Evolutionary conservation across 768 basidiomycete species (phyloP).

Genomic region (Cystobasidium onofrii): DNA sequence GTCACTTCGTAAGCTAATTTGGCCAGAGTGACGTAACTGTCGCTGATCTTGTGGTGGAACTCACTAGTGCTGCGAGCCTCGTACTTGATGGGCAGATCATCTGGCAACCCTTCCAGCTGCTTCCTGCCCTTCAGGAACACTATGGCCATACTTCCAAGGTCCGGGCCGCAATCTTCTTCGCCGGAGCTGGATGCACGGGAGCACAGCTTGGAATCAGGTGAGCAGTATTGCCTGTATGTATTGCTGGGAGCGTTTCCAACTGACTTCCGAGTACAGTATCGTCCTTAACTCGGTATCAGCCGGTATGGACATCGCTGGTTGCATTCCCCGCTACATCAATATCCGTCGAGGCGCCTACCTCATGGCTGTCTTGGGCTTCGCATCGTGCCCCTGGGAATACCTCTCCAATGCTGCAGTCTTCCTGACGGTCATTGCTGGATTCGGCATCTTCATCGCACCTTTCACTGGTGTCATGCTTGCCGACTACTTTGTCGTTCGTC

Average conservation of each 20-base stretch:
- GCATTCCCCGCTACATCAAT: conserved; percentile 56
- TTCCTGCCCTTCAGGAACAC: conserved; percentile 37
- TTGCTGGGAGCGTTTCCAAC: background rate
- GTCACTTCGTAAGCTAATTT: conserved; percentile 32
- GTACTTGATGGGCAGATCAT: conserved; percentile 7
- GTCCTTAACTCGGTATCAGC: conserved; percentile 36
- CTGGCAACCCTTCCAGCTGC: conserved; percentile 31
- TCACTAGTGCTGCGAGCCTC: background rate
- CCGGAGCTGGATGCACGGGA: conserved; percentile 26
- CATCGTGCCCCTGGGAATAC: conserved; percentile 47
- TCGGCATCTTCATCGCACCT: conserved; percentile 24
- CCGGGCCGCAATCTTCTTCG: conserved; percentile 41
- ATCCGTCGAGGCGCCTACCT: conserved; percentile 42
- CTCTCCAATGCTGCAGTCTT: conserved; percentile 51
- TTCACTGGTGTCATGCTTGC: conserved; percentile 11
- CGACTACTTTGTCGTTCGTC: conserved; percentile 9
- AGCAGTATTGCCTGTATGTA: background rate
- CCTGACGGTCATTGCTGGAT: conserved; percentile 42
- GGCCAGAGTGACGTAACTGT: background rate
- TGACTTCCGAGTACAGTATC: conserved; percentile 17
- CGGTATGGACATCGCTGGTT: conserved; percentile 33
- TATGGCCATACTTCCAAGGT: conserved; percentile 34
- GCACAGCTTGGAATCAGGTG: conserved; percentile 28
- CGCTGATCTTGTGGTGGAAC: background rate
- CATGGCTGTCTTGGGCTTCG: conserved; percentile 51